Conservation (phyloP, 805 yeast species). For the Zygosaccharomyces kombuchaensis region DNA sequence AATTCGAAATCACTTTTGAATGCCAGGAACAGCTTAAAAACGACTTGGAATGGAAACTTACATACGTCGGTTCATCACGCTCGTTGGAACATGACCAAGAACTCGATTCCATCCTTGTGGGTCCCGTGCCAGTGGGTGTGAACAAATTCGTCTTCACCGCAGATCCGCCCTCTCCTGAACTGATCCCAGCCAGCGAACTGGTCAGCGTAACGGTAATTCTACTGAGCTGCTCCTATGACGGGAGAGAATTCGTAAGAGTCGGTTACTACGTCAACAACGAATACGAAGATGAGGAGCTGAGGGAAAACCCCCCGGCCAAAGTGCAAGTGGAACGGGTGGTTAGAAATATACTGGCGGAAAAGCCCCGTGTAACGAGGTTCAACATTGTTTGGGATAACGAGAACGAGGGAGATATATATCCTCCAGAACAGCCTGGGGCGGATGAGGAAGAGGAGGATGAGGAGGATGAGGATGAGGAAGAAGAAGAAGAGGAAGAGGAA, state of each 20-base stretch:
- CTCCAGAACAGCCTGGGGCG: slow-evolving; percentile 71
- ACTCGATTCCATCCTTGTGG: slow-evolving; percentile 91
- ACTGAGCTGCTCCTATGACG: slow-evolving; percentile 88
- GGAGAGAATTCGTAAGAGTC: slow-evolving; percentile 91
- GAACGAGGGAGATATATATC: slow-evolving; percentile 59
- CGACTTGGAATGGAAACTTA: slow-evolving; percentile 95
- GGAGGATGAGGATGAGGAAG: slow-evolving; percentile 57
- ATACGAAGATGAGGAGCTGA: slow-evolving; percentile 85
- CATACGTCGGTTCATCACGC: slow-evolving; percentile 93
- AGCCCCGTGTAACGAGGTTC: slow-evolving; percentile 95
- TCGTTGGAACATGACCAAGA: slow-evolving; percentile 96
- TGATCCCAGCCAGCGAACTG: slow-evolving; percentile 92
- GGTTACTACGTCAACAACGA: slow-evolving; percentile 98
- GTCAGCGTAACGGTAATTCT: slow-evolving; percentile 93
- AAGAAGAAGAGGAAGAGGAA: slow-evolving; percentile 45
- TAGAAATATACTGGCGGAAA: slow-evolving; percentile 91
- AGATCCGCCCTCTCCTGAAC: slow-evolving; percentile 93
- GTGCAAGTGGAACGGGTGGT: slow-evolving; percentile 93
- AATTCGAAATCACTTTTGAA: slow-evolving; percentile 95
- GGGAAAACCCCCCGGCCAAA: slow-evolving; percentile 90
- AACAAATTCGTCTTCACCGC: slow-evolving; percentile 90
- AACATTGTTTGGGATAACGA: slow-evolving; percentile 96
- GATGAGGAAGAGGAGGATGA: slow-evolving; percentile 62
- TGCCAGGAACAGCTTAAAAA: slow-evolving; percentile 81
- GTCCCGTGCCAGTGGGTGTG: slow-evolving; percentile 97